Percentiles rank a stretch among this genome's conserved stretches.
These are phyloP conservation scores for Globisporangium solare DNA, from an alignment of 352 stramenopile genomes.

Conservation along the genomic window DNA sequence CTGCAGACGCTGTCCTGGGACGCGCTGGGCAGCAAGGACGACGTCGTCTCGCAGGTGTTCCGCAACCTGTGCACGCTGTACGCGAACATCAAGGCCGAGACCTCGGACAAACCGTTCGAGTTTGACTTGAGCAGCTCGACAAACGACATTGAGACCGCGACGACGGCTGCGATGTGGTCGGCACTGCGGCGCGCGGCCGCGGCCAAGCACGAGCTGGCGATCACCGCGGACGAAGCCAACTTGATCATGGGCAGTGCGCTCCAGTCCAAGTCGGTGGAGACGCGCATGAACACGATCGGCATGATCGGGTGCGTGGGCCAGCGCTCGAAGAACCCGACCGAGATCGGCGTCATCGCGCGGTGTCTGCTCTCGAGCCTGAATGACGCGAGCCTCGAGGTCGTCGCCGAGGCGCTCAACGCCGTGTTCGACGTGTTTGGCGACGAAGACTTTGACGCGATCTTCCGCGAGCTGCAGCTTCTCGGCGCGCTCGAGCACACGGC, in stretches of 20 bases:
- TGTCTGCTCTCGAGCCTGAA: constrained; percentile 53
- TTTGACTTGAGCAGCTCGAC: constrained; percentile 32
- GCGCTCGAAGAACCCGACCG: constrained; percentile 44
- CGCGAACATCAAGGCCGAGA: constrained; percentile 49
- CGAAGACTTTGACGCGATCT: constrained; percentile 73
- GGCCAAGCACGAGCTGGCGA: constrained; percentile 47
- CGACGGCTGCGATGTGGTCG: constrained; percentile 70
- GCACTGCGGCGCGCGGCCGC: constrained; percentile 52
- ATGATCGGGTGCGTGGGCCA: constrained; percentile 78
- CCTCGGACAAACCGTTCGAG: constrained; percentile 25
- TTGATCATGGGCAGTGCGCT: constrained; percentile 63
- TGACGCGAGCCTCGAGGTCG: constrained; percentile 75
- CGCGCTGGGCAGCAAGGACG: constrained; percentile 29
- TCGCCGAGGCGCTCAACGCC: constrained; percentile 81
- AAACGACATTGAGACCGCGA: constrained; percentile 64
- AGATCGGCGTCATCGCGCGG: constrained; percentile 73
- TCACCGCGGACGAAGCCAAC: constrained; percentile 56
- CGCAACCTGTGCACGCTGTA: constrained; percentile 76
- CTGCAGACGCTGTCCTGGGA: constrained; percentile 57
- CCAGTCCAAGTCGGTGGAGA: constrained; percentile 57
- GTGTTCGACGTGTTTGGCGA: constrained; percentile 85
- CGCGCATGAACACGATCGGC: constrained; percentile 69
- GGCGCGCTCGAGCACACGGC: constrained; percentile 54
- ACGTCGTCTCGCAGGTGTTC: constrained; percentile 68
- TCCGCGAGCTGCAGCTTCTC: constrained; percentile 64